These are phyloP conservation scores for Globisporangium heterothallicum DNA, from an alignment of 352 stramenopile species.

Conservation along the genomic window DNA sequence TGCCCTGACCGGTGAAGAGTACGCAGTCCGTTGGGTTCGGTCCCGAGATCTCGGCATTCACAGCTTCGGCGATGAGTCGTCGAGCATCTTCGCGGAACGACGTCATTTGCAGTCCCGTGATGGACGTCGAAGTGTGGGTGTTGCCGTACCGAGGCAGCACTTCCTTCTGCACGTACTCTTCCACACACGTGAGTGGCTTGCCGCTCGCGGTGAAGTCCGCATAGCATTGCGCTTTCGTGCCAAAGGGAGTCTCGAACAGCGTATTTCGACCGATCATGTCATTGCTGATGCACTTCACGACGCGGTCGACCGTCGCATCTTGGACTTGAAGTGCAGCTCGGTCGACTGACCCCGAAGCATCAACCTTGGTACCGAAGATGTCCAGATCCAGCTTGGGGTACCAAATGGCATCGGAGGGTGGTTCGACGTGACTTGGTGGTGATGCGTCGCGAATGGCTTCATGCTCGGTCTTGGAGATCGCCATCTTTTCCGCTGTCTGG, in stretches of 20 bases:
- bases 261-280: slow-evolving; percentile 42
- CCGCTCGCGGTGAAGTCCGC: slow-evolving; percentile 94
- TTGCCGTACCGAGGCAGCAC: slow-evolving; percentile 96
- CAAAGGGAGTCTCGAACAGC: slow-evolving; percentile 68
- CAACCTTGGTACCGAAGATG: not conserved
- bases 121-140: slow-evolving; percentile 92
- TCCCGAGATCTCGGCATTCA: slow-evolving; percentile 88
- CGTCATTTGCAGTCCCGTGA: slow-evolving; percentile 80
- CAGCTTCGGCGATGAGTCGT: slow-evolving; percentile 90
- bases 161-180: slow-evolving; percentile 83
- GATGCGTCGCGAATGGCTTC: not conserved
- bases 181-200: slow-evolving; percentile 82
- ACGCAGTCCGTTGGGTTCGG: slow-evolving; percentile 91
- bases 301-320: not conserved
- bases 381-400: not conserved
- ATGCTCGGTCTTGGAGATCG: not conserved
- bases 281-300: slow-evolving; percentile 24
- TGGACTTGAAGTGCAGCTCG: not conserved
- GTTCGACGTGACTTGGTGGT: not conserved
- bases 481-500: too few species aligned
- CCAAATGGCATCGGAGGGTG: not conserved
- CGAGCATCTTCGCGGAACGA: slow-evolving; percentile 94
- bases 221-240: slow-evolving; percentile 83
- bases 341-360: too few species aligned
- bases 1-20: slow-evolving; percentile 90